These are phyloP conservation scores for Coelastrella sp. DNA, from an alignment of 139 green algal species.

Conservation along the genomic window DNA sequence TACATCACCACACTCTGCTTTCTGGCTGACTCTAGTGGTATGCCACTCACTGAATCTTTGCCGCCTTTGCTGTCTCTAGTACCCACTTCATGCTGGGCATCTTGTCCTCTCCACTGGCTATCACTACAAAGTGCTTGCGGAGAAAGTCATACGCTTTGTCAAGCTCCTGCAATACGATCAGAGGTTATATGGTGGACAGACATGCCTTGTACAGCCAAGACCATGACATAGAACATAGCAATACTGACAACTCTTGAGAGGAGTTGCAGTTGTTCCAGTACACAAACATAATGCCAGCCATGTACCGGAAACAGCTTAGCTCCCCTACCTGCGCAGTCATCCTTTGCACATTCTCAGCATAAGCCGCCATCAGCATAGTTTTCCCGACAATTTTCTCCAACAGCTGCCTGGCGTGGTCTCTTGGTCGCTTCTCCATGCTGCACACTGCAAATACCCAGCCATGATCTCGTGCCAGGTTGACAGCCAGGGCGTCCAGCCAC, in stretches of 20 bases:
- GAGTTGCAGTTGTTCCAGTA: too few species aligned
- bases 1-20: too few species aligned
- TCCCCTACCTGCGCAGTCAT: slow-evolving; percentile 29
- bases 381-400: slow-evolving; percentile 51
- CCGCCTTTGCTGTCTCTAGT: slow-evolving; percentile 37
- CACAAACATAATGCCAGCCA: background rate
- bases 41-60: slow-evolving; percentile 44
- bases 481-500: slow-evolving; percentile 95
- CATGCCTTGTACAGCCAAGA: too few species aligned
- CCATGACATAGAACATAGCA: too few species aligned
- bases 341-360: slow-evolving; percentile 3
- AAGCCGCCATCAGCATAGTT: slow-evolving; percentile 23
- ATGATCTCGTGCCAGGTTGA: slow-evolving; percentile 83
- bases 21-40: too few species aligned
- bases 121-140: slow-evolving; percentile 85
- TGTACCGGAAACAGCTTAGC: background rate
- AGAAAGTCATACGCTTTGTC: slow-evolving; percentile 80
- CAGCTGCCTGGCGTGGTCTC: slow-evolving; percentile 51
- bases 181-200: too few species aligned
- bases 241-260: too few species aligned
- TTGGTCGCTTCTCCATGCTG: slow-evolving; percentile 87
- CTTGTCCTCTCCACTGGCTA: slow-evolving; percentile 51
- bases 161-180: slow-evolving; percentile 81
- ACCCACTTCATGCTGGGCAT: slow-evolving; percentile 41
- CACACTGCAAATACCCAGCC: slow-evolving; percentile 93